Base-by-base conservation (phyloP, 108 stramenopile species). In the Skeletonema menzelii region DNA sequence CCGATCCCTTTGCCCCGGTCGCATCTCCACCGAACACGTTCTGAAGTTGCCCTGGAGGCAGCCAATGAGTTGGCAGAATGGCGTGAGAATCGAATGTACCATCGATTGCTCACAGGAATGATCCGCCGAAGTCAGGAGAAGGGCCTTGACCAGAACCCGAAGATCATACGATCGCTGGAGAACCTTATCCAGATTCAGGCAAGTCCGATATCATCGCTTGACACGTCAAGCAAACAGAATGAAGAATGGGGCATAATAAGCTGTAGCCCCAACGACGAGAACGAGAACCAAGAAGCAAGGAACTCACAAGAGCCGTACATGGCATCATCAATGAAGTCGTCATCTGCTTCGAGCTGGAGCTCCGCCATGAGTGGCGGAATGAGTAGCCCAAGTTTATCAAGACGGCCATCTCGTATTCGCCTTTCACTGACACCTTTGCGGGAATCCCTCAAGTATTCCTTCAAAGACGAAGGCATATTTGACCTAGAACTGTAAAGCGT, bases 81-180 rank as follows among this genome's bases (percentile, higher is more conserved):
- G 62, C 62, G 62, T n/a, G 62, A 63, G 20, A 10, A 37, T 24
- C 38, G 37, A 63, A 63, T 63, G 62, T 63, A 63, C 17, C 62
- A 63, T 30, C n/a, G 62, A 63, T 14, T 63, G 6, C 37, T 63
- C 35, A 63, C 62, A 5, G 62, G 62, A 5, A 63, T 63, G 62
- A 14, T 63, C 8, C 62, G 62, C n/a, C 32, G 62, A 37, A 31
- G 17, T 37, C 37, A 38, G 20, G 62, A 63, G 34, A 37, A 37
- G 14, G 62, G 62, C 5, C 22, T 53, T 2, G 49, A 22, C n/a
- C 22, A 38, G 20, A 14, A 63, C 22, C 62, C 62, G 8, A 63
- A 42, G 62, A 63, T 37, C 13, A 63, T 26, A 10, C 19, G 32
- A 14, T 63, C 62, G 13, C 20, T 35, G 7, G 24, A 63, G 62